phyloP scores from a whole-genome alignment of 2,329 filamentous ascomycete species.

The Fonsecaea multimorphosa region DNA sequence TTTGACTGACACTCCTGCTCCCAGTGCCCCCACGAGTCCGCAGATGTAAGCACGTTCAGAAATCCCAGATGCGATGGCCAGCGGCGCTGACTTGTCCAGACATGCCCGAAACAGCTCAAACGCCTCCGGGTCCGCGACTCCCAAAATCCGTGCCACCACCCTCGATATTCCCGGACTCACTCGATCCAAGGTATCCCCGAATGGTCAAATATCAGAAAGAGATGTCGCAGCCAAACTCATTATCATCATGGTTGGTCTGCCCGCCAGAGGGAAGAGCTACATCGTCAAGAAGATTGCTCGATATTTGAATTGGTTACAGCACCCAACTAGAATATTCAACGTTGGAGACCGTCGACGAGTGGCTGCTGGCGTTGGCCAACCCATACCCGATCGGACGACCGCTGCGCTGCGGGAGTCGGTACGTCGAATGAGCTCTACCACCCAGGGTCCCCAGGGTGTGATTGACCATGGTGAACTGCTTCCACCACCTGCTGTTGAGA shows the following conservation, averaged over 20 bases:
- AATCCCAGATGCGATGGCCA: neutral
- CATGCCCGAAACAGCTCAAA: conserved; percentile 68
- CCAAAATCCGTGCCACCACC: conserved; percentile 85
- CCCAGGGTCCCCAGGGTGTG: conserved; percentile 39
- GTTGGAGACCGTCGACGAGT: conserved; percentile 89
- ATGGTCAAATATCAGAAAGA: conserved; percentile 89
- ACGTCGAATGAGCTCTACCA: conserved; percentile 51
- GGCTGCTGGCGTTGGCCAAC: conserved; percentile 65
- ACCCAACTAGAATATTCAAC: conserved; percentile 96
- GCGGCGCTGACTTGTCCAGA: conserved; percentile 26
- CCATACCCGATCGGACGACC: conserved; percentile 44
- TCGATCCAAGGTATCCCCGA: conserved; percentile 90
- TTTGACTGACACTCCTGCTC: conserved; percentile 67
- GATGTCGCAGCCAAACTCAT: conserved; percentile 97
- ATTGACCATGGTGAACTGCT: conserved; percentile 45
- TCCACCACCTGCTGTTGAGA: conserved; percentile 53
- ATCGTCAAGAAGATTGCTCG: conserved; percentile 97
- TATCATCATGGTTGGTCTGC: conserved; percentile 97
- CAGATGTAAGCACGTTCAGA: conserved; percentile 55
- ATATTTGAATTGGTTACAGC: conserved; percentile 96
- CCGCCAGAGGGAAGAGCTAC: conserved; percentile 95
- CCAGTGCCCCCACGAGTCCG: conserved; percentile 67
- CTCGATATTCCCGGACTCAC: conserved; percentile 97
- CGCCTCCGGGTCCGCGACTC: conserved; percentile 77
- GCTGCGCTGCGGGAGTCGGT: conserved; percentile 53